Base-by-base conservation (phyloP, 805 yeast species). In the Sugiyamaella marilandica region DNA sequence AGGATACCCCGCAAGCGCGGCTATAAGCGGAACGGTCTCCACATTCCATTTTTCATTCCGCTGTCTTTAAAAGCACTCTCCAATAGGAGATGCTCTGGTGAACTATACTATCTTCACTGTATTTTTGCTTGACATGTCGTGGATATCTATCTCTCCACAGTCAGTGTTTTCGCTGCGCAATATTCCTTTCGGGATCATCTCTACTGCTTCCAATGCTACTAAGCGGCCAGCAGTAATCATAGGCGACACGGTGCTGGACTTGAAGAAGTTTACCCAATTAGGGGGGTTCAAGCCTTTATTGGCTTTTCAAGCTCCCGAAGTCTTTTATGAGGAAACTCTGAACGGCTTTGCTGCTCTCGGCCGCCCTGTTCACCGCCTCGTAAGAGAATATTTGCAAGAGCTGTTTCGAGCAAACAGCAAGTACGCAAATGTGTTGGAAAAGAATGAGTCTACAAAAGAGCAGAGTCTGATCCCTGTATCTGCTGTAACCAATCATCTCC, bases 131-230 rank as follows among this genome's bases (percentile, higher is more conserved):
- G 21, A 11, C 19, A 41, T 41, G 45, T 51, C 55, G 13, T 55
- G 55, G 55, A n/a, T 55, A 10, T n/a, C 37, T 14, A 47, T 55
- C 14, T 31, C 50, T 10, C 36, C 26, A 11, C 51, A 47, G 10
- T 41, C 51, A 10, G 56, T 48, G 55, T 71, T 71, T 41, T 54
- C 65, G 8, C 47, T 62, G 34, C 49, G 49, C 18, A 62, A 62
- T 47, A 52, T 62, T 26, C 65, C 65, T 2, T 62, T 62, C 34
- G 65, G 65, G 2, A 46, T 62, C 32, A 47, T 60, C 49, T 53
- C 62, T 18, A 47, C 51, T 19, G 47, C 29, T 10, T 43, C 41
- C 18, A 31, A 43, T 19, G 21, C 50, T 8, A 32, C 26, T 2
- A 58, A 49, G 5, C 44, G 59, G 14, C 51, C 57, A 9, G 63